Conservation (phyloP, 192 early-diverging fungal genomes). For the Obelidium mucronatum region DNA sequence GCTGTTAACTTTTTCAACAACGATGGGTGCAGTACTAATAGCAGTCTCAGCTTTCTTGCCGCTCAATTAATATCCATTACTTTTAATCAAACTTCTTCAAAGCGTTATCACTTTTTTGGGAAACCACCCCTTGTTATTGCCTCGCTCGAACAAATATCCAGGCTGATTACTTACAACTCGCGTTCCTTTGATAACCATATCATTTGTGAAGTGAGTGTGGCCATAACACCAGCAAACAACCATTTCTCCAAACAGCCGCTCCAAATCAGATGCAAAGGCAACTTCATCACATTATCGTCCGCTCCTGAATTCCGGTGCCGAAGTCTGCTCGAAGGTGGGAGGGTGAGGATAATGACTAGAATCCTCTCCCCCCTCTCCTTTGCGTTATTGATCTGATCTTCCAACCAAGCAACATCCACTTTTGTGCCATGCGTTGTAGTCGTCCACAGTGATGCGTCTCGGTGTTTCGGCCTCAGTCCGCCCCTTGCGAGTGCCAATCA, state of each 20-base stretch:
- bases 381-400: neutral
- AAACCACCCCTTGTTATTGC: neutral
- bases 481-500: neutral
- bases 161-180: neutral
- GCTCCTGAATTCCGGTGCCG: neutral
- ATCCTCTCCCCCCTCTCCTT: neutral
- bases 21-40: too few species aligned
- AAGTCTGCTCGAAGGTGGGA: neutral
- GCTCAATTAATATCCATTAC: too few species aligned
- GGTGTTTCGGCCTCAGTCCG: neutral
- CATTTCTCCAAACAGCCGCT: neutral
- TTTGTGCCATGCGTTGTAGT: neutral
- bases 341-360: neutral
- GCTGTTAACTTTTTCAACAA: too few species aligned
- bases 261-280: neutral
- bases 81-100: too few species aligned
- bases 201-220: neutral
- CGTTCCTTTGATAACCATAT: neutral
- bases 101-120: neutral
- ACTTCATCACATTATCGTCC: neutral
- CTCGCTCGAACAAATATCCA: neutral
- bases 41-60: too few species aligned
- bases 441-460: neutral
- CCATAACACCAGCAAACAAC: neutral
- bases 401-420: neutral